Evolutionary conservation across 768 basidiomycete species (phyloP).

Genomic region (Lactifluus echinatus): DNA sequence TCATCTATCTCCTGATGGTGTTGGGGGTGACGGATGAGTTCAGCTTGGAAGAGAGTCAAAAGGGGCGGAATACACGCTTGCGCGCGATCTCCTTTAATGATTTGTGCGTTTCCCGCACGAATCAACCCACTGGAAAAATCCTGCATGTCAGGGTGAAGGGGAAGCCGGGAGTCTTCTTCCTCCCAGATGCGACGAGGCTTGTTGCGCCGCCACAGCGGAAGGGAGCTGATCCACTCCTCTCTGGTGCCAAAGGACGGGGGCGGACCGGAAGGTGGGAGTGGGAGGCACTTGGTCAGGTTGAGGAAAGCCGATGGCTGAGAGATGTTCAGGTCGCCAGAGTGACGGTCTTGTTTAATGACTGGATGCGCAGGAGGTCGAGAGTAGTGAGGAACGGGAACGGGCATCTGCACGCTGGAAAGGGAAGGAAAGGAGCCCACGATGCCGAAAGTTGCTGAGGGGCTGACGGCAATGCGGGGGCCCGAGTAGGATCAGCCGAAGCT

Average conservation of each 20-base stretch:
- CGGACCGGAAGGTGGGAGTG: slow-evolving; percentile 49
- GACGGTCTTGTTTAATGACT: slow-evolving; percentile 47
- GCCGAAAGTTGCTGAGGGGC: slow-evolving; percentile 13
- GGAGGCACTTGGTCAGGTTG: slow-evolving; percentile 48
- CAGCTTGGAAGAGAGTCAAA: slow-evolving; percentile 24
- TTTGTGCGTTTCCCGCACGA: slow-evolving; percentile 65
- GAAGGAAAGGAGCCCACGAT: slow-evolving; percentile 20
- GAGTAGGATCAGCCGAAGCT: slow-evolving; percentile 31
- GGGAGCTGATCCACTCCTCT: slow-evolving; percentile 65
- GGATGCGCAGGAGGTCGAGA: slow-evolving; percentile 52
- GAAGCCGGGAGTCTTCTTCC: slow-evolving; percentile 34
- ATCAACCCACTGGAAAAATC: slow-evolving; percentile 70
- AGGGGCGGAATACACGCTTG: slow-evolving; percentile 81
- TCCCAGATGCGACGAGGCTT: slow-evolving; percentile 63
- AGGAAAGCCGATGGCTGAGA: slow-evolving; percentile 40
- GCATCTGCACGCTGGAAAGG: slow-evolving; percentile 57
- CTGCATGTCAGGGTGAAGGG: slow-evolving; percentile 32
- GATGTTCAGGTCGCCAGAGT: slow-evolving; percentile 33
- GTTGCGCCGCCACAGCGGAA: slow-evolving; percentile 63
- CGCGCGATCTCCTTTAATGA: slow-evolving; percentile 81
- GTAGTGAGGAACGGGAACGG: slow-evolving; percentile 70
- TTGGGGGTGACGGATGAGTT: not conserved
- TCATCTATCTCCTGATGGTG: slow-evolving; percentile 23
- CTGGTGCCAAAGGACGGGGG: slow-evolving; percentile 58
- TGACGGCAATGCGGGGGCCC: slow-evolving; percentile 34